Percentiles rank a stretch among this genome's conserved stretches.
Conservation (phyloP, 305 asterid species). For the Solanum hybrid region DNA sequence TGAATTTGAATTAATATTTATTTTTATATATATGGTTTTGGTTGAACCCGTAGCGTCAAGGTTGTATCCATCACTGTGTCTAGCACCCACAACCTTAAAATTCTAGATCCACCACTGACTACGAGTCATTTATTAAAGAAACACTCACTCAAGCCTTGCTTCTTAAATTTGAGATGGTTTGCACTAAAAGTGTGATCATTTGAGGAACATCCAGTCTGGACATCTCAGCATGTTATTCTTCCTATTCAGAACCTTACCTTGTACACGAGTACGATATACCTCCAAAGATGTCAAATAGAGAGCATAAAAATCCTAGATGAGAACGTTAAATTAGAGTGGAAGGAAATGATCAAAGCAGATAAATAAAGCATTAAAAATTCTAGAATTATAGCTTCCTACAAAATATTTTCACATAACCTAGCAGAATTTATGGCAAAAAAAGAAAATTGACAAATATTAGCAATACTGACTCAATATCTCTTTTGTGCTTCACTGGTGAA, state of each 20-base stretch:
- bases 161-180: not conserved
- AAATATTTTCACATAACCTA: not conserved
- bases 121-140: not conserved
- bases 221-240: not conserved
- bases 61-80: not conserved
- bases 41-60: not conserved
- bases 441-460: not conserved
- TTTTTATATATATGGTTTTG: not conserved
- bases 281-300: not conserved
- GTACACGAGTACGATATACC: not conserved
- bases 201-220: not conserved
- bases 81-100: not conserved
- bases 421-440: not conserved
- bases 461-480: not conserved
- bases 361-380: not conserved
- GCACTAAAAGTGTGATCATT: not conserved
- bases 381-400: not conserved
- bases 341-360: not conserved
- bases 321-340: not conserved
- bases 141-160: not conserved
- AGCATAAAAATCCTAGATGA: not conserved
- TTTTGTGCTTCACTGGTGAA: not conserved
- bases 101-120: not conserved
- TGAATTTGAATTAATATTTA: not conserved
- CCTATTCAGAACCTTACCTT: not conserved